Conservation (phyloP, 495 filamentous ascomycete species). For the Talaromyces adpressus region DNA sequence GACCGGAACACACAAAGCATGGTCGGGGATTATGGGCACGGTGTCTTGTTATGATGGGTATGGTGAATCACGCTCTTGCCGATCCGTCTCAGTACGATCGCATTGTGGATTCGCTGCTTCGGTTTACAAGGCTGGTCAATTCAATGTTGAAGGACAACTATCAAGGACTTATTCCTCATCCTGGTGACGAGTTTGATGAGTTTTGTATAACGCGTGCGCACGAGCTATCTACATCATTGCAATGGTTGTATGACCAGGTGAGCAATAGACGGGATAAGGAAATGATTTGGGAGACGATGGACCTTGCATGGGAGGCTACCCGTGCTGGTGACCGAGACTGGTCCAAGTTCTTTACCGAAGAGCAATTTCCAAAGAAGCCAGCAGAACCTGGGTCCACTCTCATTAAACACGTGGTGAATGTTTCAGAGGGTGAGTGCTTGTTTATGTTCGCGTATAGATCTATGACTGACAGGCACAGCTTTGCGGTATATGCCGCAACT, state of each 20-base stretch:
- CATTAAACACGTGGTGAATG: constrained; percentile 38
- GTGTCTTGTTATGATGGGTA: constrained; percentile 44
- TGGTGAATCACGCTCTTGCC: constrained; percentile 38
- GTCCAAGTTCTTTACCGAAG: constrained; percentile 8
- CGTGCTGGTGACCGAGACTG: constrained; percentile 7
- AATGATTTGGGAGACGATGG: constrained; percentile 8
- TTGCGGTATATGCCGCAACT: constrained; percentile 7
- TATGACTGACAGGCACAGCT: background rate
- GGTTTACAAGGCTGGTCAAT: constrained; percentile 26
- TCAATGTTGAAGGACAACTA: constrained; percentile 46
- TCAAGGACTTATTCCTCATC: constrained; percentile 38
- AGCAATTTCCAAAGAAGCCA: constrained; percentile 7
- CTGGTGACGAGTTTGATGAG: constrained; percentile 22
- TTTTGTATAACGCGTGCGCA: constrained; percentile 8
- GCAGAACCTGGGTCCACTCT: constrained; percentile 5
- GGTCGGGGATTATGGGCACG: constrained; percentile 50
- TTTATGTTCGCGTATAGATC: background rate
- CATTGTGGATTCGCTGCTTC: constrained; percentile 26
- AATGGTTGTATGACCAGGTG: constrained; percentile 9
- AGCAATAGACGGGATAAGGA: constrained; percentile 5
- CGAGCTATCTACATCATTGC: constrained; percentile 7
- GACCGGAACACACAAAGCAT: constrained; percentile 40
- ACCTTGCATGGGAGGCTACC: constrained; percentile 8
- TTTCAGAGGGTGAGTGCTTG: constrained; percentile 31
- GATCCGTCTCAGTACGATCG: constrained; percentile 17